Conservation (phyloP, 805 yeast genomes). For the Ascoidea rubescens region DNA sequence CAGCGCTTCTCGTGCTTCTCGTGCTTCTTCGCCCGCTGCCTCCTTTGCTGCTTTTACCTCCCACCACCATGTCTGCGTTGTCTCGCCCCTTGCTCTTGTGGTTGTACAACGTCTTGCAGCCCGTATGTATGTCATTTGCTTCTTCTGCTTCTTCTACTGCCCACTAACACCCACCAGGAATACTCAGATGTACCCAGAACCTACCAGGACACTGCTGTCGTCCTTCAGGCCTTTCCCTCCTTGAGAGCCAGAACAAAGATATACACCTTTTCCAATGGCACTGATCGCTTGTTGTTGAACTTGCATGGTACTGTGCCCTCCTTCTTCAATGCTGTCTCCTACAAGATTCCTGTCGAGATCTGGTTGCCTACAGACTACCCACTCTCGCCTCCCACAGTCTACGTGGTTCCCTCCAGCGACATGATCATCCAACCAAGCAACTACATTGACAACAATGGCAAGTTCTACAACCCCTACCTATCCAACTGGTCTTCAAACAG, state of each 20-base stretch:
- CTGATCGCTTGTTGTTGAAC: slow-evolving; percentile 43
- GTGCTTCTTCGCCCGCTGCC: no score
- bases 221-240: slow-evolving; percentile 34
- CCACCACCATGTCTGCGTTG: no score
- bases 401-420: slow-evolving; percentile 35
- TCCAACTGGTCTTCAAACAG: slow-evolving; percentile 34
- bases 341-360: slow-evolving; percentile 45
- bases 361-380: slow-evolving; percentile 78
- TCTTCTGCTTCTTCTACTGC: no score
- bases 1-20: no score
- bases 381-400: slow-evolving; percentile 47
- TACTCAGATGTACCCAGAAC: slow-evolving; percentile 43
- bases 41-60: no score
- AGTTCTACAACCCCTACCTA: slow-evolving; percentile 53
- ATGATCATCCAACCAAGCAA: slow-evolving; percentile 44
- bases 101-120: no score
- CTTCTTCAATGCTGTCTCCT: slow-evolving; percentile 14
- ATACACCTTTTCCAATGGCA: slow-evolving; percentile 43
- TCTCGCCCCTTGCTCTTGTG: no score
- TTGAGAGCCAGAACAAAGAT: slow-evolving; percentile 61
- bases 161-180: slow-evolving; percentile 17
- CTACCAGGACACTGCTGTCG: slow-evolving; percentile 48
- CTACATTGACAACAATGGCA: slow-evolving; percentile 58
- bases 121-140: no score
- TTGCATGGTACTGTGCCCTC: slow-evolving; percentile 40